phyloP scores from a whole-genome alignment of 2,329 filamentous ascomycete genomes.

The Microdochium paspali region DNA sequence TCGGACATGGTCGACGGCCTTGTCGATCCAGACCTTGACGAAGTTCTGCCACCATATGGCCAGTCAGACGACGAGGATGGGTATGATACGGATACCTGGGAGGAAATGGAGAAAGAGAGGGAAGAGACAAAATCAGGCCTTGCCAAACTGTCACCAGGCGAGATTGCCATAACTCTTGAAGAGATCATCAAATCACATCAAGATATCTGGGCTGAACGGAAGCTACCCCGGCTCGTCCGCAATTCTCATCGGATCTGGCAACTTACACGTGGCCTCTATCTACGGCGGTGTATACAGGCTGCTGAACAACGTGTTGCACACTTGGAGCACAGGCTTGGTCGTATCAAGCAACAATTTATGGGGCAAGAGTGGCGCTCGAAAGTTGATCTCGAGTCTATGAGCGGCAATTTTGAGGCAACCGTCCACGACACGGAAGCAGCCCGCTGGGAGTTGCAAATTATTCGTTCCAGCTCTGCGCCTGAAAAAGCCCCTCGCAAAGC shows the following conservation, averaged over 20 bases:
- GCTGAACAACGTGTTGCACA: not conserved
- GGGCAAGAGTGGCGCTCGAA: not conserved
- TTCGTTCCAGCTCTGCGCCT: conserved; percentile 22
- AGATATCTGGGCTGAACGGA: conserved; percentile 48
- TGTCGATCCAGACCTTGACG: conserved; percentile 22
- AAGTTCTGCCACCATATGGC: conserved; percentile 39
- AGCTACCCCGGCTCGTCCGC: conserved; percentile 42
- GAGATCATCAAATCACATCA: conserved; percentile 38
- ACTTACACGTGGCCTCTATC: conserved; percentile 37
- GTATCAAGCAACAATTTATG: not conserved
- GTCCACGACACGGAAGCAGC: not conserved
- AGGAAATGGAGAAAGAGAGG: conserved; percentile 51
- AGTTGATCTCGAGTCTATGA: not conserved
- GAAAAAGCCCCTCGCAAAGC: conserved; percentile 7
- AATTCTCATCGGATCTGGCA: conserved; percentile 56
- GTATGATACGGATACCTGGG: conserved; percentile 49
- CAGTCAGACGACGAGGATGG: conserved; percentile 41
- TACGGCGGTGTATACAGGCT: conserved; percentile 14
- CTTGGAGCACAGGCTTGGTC: not conserved
- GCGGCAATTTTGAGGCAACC: not conserved
- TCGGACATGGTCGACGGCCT: conserved; percentile 15
- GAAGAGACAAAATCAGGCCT: conserved; percentile 20
- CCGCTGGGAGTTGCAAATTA: conserved; percentile 32
- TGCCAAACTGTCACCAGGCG: conserved; percentile 4
- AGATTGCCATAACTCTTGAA: conserved; percentile 44